These are phyloP conservation scores for Astrocystis sublimbata DNA, from an alignment of 495 filamentous ascomycete species.

Conservation along the genomic window DNA sequence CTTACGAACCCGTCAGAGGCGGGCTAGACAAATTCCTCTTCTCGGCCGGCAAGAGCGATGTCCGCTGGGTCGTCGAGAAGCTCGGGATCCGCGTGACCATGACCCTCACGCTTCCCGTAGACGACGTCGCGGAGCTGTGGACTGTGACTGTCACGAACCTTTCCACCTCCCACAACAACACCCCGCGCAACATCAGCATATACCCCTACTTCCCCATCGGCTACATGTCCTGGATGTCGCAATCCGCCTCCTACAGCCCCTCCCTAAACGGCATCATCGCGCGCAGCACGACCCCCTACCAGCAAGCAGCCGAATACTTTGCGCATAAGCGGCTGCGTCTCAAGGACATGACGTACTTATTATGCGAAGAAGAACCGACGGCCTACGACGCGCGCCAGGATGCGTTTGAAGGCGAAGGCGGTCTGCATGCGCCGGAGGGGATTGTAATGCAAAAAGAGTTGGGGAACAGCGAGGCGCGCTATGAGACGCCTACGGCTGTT, in stretches of 20 bases:
- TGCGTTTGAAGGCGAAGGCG: conserved; percentile 58
- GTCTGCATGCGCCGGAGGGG: conserved; percentile 52
- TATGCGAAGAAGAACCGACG: conserved; percentile 52
- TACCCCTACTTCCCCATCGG: conserved; percentile 59
- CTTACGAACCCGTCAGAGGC: conserved; percentile 56
- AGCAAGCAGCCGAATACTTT: conserved; percentile 57
- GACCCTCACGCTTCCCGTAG: conserved; percentile 51
- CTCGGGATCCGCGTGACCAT: conserved; percentile 54
- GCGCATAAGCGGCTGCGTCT: conserved; percentile 57
- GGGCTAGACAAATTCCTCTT: conserved; percentile 51
- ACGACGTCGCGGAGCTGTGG: conserved; percentile 59
- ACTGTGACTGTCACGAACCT: conserved; percentile 55
- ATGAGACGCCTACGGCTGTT: conserved; percentile 56
- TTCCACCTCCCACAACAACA: too few relatives aligned
- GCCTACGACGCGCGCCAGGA: conserved; percentile 54
- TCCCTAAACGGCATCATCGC: conserved; percentile 51
- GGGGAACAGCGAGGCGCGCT: conserved; percentile 48
- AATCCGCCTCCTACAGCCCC: conserved; percentile 51
- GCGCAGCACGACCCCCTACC: conserved; percentile 56
- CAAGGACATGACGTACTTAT: conserved; percentile 61
- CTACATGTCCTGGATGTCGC: conserved; percentile 64
- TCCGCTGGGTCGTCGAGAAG: conserved; percentile 53
- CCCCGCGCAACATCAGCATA: conserved; percentile 49
- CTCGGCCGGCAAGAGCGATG: conserved; percentile 56
- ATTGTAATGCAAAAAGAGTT: conserved; percentile 38